Evolutionary conservation across 257 asterid genomes (phyloP).

Genomic region (Primulina eburnea): DNA sequence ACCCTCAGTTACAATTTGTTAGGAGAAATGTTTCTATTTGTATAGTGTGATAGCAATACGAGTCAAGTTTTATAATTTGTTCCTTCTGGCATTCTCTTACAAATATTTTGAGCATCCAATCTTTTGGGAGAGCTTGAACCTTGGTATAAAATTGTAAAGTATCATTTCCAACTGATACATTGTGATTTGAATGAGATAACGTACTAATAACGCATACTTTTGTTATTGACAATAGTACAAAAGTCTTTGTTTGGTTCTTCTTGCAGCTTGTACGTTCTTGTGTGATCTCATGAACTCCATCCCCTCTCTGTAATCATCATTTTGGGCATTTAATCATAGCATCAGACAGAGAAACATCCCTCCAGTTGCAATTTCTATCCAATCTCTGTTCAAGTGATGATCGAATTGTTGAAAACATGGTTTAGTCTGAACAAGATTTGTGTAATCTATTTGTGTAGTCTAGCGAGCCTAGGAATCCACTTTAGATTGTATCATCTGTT

Average conservation of each 20-base stretch:
- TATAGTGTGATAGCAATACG: not conserved
- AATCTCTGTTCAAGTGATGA: not conserved
- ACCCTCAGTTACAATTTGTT: not conserved
- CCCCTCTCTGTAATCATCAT: too few species aligned
- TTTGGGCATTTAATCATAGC: too few species aligned
- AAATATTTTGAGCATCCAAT: not conserved
- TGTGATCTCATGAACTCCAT: too few species aligned
- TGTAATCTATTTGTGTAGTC: not conserved
- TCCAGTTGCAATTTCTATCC: not conserved
- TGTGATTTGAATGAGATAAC: not conserved
- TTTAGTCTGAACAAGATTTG: not conserved
- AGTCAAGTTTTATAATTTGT: not conserved
- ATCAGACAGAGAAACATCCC: not conserved
- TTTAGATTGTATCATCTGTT: not conserved
- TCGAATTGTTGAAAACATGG: not conserved
- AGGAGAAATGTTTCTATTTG: constrained; percentile 3
- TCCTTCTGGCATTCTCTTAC: not conserved
- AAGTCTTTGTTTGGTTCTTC: too few species aligned
- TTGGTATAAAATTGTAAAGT: not conserved
- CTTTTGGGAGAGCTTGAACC: not conserved
- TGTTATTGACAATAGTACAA: too few species aligned
- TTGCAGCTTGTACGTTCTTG: too few species aligned
- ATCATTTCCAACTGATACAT: not conserved
- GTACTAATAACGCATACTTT: not conserved
- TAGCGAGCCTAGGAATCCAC: not conserved